Base-by-base conservation (phyloP, 768 basidiomycete species). In the Polyporus arcularius region DNA sequence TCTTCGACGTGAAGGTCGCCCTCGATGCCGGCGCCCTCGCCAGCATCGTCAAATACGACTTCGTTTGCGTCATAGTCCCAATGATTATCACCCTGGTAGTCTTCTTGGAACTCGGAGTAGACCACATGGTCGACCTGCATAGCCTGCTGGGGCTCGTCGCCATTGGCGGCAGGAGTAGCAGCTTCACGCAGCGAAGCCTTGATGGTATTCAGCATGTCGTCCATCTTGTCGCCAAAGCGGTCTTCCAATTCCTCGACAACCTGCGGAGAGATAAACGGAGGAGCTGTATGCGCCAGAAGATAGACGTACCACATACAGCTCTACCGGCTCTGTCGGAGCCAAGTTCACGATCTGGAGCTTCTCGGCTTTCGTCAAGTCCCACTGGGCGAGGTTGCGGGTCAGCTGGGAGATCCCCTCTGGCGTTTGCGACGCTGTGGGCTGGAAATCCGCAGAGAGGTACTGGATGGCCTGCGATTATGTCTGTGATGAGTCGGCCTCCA, bases 301-400 rank as follows among this genome's bases (percentile, higher is more conserved):
- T 18, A 12, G 35, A 82, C 92, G 48, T 65, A 96, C 94, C 58
- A 92, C 89, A 69, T 97, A 96, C 28, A 97, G 84, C 71, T 95
- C 92, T 28, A 96, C 92, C 0, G 86, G 79, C 49, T 86, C 81
- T 7, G 85, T 87, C 2, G 96, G 96, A 0, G 88, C 89, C 5
- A 96, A 80, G 69, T 98, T 97, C n/a, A 93, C 87, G 39, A 97
- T 81, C 69, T 96, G 93, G 3, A 97, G 80, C 69, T 95, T 94
- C 79, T 98, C 96, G 3, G 90, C 85, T 67, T 96, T 97, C 1
- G 94, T 96, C 62, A 98, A 77, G 38, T 83, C 80, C 63, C 85
- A 90, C 18, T 84, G 76, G 2, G 84, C 82, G 10, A 98, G 83
- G 41, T 78, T 78, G 58, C 85, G 82, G 16, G 90, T 84, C 12